These are phyloP conservation scores for Rhynchosporium graminicola DNA, from an alignment of 2,329 filamentous ascomycete genomes.

Conservation along the genomic window DNA sequence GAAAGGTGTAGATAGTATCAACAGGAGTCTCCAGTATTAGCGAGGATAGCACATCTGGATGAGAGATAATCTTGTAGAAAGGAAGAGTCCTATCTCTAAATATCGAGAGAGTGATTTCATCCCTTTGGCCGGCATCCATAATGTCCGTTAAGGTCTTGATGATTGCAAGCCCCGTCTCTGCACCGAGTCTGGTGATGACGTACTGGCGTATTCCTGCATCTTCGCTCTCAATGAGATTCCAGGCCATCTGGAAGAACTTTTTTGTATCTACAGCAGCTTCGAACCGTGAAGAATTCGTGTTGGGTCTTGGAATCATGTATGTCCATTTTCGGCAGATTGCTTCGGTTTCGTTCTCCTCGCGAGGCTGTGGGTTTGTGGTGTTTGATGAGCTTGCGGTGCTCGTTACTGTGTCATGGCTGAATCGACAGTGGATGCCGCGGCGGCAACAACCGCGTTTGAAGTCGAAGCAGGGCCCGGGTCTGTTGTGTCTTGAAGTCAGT, in stretches of 20 bases:
- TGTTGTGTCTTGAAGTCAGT: constrained; percentile 26
- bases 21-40: constrained; percentile 45
- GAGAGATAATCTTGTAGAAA: constrained; percentile 45
- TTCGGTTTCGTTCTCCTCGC: constrained; percentile 31
- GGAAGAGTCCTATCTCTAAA: constrained; percentile 41
- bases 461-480: constrained; percentile 28
- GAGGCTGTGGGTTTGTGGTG: constrained; percentile 21
- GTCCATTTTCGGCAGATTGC: constrained; percentile 31
- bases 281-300: constrained; percentile 23
- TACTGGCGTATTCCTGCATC: constrained; percentile 33
- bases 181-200: constrained; percentile 33
- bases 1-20: constrained; percentile 47
- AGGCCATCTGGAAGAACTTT: constrained; percentile 32
- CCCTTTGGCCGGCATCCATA: constrained; percentile 25
- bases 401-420: constrained; percentile 27
- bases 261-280: constrained; percentile 28
- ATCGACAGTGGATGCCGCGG: constrained; percentile 28
- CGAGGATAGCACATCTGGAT: constrained; percentile 45
- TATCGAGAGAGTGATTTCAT: constrained; percentile 30
- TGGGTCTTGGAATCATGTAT: constrained; percentile 34
- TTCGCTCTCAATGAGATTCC: constrained; percentile 31
- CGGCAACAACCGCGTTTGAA: constrained; percentile 30
- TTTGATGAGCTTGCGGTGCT: constrained; percentile 22
- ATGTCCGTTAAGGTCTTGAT: constrained; percentile 30
- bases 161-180: constrained; percentile 31